phyloP scores from a whole-genome alignment of 305 asterid genomes.

The Vinca major region DNA sequence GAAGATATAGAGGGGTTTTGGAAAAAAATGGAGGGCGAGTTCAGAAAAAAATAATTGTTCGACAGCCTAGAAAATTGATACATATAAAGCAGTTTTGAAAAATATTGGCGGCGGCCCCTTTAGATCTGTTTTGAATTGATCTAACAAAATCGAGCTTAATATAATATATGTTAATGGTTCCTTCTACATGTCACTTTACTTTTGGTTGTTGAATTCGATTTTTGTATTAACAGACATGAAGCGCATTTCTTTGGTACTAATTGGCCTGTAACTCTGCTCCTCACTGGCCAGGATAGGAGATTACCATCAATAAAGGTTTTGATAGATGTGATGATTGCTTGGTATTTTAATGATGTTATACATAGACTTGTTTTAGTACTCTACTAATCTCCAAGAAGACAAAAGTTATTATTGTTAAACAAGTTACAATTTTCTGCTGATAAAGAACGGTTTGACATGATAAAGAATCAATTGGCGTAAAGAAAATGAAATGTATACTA shows the following conservation, averaged over 20 bases:
- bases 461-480: not conserved
- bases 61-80: too few relatives aligned
- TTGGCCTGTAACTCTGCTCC: not conserved
- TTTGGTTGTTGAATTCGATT: not conserved
- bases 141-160: not conserved
- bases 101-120: too few relatives aligned
- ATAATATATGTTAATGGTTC: not conserved
- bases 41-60: too few relatives aligned
- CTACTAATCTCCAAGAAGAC: not conserved
- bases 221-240: not conserved
- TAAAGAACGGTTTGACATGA: not conserved
- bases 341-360: not conserved
- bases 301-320: not conserved
- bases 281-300: not conserved
- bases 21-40: too few relatives aligned
- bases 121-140: too few relatives aligned
- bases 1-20: too few relatives aligned
- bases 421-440: not conserved
- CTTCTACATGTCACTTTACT: not conserved
- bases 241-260: not conserved
- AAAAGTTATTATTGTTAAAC: not conserved
- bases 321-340: not conserved
- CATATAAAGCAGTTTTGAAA: too few relatives aligned
- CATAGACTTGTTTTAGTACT: not conserved
- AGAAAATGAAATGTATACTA: not conserved